These are phyloP conservation scores for Aspergillus steynii DNA, from an alignment of 495 filamentous ascomycete species.

Conservation along the genomic window DNA sequence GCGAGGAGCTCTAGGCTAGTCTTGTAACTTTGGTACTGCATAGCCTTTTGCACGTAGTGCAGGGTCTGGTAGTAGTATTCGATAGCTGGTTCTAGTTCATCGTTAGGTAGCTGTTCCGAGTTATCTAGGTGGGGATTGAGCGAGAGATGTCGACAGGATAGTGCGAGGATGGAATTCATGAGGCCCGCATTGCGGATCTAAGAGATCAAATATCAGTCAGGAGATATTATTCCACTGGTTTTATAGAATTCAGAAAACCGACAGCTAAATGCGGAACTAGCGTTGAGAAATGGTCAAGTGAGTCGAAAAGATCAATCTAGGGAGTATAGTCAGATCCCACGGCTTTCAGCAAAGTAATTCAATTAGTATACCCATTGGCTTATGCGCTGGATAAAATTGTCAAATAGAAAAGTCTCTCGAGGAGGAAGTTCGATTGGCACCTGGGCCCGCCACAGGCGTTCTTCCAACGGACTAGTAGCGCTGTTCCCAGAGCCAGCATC, in stretches of 20 bases:
- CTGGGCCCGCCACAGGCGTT: conserved; percentile 21
- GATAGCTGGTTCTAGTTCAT: conserved; percentile 2
- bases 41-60: no score
- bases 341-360: background rate
- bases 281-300: conserved; percentile 15
- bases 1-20: no score
- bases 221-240: background rate
- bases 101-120: background rate
- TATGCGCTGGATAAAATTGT: conserved; percentile 20
- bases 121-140: conserved; percentile 15
- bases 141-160: conserved; percentile 22
- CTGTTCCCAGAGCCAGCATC: conserved; percentile 1
- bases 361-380: conserved; percentile 21
- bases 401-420: conserved; percentile 14
- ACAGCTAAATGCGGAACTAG: conserved; percentile 15
- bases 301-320: conserved; percentile 22
- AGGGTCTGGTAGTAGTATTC: no score
- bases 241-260: conserved; percentile 6
- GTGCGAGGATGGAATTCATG: conserved; percentile 24
- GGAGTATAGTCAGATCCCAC: background rate
- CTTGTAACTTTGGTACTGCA: no score
- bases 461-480: conserved; percentile 4
- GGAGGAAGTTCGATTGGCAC: conserved; percentile 19
- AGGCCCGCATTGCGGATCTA: conserved; percentile 21
- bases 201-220: background rate